Evolutionary conservation across 257 asterid species (phyloP).

Genomic region (Thymus quinquecostatus): DNA sequence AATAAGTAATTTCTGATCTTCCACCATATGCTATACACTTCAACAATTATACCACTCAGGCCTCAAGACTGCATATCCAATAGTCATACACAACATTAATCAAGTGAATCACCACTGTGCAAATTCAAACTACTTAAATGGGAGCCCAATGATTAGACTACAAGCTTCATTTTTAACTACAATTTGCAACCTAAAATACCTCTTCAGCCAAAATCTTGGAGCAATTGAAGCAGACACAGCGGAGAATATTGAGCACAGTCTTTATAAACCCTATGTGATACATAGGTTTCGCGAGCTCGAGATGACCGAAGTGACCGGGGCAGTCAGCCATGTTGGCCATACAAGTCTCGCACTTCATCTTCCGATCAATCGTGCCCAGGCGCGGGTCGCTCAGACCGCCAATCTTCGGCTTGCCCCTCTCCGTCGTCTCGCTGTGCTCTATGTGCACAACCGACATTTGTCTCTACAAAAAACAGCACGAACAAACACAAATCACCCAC

Average conservation of each 20-base stretch:
- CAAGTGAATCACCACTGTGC: neutral
- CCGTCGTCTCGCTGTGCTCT: constrained; percentile 96
- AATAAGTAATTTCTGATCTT: neutral
- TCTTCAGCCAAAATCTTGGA: constrained; percentile 92
- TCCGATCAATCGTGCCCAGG: constrained; percentile 93
- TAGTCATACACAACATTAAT: neutral
- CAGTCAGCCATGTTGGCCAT: constrained; percentile 99
- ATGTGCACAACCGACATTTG: constrained; percentile 99
- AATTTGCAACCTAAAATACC: constrained; percentile 47
- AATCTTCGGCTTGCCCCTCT: constrained; percentile 92
- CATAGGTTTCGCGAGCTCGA: constrained; percentile 98
- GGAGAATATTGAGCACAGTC: constrained; percentile 83
- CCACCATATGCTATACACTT: neutral
- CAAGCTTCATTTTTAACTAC: constrained; percentile 6
- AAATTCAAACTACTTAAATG: neutral
- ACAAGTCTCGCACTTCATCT: constrained; percentile 97
- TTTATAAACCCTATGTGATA: constrained; percentile 94
- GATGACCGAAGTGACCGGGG: constrained; percentile 98
- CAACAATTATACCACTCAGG: neutral
- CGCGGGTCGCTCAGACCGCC: constrained; percentile 92
- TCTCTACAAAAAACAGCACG: constrained; percentile 54
- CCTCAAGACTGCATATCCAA: neutral
- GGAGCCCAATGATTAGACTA: neutral
- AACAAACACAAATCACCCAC: constrained; percentile 11
- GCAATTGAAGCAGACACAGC: constrained; percentile 95